Evolutionary conservation across 441 rosid genomes (phyloP).

Genomic region (Corymbia calophylla): DNA sequence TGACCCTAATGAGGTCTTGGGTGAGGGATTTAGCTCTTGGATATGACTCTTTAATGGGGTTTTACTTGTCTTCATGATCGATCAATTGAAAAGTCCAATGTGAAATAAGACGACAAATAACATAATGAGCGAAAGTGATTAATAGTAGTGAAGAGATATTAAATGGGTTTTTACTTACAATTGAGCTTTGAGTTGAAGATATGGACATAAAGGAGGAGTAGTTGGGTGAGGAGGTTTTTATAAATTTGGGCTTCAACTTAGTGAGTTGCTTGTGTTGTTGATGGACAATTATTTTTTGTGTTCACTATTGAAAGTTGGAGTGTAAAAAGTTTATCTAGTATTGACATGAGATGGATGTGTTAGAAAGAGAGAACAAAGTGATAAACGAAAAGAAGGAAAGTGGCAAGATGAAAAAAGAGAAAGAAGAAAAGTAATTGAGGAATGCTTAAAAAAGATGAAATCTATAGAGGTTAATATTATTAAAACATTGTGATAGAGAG

Average conservation of each 20-base stretch:
- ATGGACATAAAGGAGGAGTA: background rate
- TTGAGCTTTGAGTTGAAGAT: background rate
- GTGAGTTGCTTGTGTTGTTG: background rate
- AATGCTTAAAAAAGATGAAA: background rate
- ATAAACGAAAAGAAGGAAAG: background rate
- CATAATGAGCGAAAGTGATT: background rate
- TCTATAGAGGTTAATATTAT: background rate
- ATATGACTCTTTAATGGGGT: background rate
- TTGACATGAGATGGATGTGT: background rate
- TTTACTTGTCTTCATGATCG: background rate
- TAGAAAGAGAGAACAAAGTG: background rate
- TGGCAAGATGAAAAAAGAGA: background rate
- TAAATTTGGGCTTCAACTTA: background rate
- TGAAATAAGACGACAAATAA: background rate
- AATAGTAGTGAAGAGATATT: background rate
- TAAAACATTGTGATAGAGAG: background rate
- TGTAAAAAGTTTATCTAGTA: background rate
- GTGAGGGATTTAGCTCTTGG: background rate
- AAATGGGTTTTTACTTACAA: background rate
- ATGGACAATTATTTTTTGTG: background rate
- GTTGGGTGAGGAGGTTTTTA: background rate
- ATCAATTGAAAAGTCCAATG: background rate
- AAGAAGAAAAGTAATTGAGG: background rate
- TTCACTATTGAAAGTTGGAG: no score
- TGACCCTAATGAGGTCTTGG: background rate